Percentiles rank a stretch among this genome's conserved stretches.
Conservation (phyloP, 106 monocot genomes). For the Vanilla planifolia region DNA sequence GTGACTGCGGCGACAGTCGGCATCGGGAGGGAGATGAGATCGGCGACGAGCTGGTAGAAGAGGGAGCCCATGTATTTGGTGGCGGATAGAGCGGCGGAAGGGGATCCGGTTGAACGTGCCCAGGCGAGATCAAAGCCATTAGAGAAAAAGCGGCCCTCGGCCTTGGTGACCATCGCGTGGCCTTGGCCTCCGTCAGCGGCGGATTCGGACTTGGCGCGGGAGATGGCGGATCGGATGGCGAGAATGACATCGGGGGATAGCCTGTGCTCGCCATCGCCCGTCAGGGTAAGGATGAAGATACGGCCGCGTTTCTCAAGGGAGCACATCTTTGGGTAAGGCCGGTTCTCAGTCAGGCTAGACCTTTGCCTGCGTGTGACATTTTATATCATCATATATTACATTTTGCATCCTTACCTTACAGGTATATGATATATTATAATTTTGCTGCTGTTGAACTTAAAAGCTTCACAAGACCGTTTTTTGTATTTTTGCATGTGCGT, state of each 20-base stretch:
- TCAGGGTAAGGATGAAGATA: conserved; percentile 64
- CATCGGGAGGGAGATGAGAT: conserved; percentile 57
- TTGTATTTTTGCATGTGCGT: too few species aligned
- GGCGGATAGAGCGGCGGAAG: conserved; percentile 1
- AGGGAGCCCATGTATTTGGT: conserved; percentile 18
- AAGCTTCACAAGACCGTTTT: too few species aligned
- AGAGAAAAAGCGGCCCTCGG: conserved; percentile 83
- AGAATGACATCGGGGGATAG: conserved; percentile 43
- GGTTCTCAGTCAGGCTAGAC: too few species aligned
- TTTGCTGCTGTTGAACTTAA: too few species aligned
- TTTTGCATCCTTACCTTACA: too few species aligned
- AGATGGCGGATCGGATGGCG: conserved; percentile 48
- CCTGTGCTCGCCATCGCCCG: conserved; percentile 68
- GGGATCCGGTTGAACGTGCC: conserved; percentile 21
- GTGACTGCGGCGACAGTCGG: conserved; percentile 78
- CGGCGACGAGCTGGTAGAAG: conserved; percentile 27
- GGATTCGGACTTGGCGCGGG: conserved; percentile 30
- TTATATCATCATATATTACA: too few species aligned
- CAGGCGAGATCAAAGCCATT: conserved; percentile 73
- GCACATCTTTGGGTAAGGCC: too few species aligned
- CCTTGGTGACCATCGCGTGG: conserved; percentile 54
- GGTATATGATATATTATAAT: too few species aligned
- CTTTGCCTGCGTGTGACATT: too few species aligned
- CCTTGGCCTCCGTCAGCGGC: conserved; percentile 7
- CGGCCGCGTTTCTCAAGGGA: conserved; percentile 63